These are phyloP conservation scores for Grosmannia huntii DNA, from an alignment of 2,329 filamentous ascomycete species.

Conservation along the genomic window DNA sequence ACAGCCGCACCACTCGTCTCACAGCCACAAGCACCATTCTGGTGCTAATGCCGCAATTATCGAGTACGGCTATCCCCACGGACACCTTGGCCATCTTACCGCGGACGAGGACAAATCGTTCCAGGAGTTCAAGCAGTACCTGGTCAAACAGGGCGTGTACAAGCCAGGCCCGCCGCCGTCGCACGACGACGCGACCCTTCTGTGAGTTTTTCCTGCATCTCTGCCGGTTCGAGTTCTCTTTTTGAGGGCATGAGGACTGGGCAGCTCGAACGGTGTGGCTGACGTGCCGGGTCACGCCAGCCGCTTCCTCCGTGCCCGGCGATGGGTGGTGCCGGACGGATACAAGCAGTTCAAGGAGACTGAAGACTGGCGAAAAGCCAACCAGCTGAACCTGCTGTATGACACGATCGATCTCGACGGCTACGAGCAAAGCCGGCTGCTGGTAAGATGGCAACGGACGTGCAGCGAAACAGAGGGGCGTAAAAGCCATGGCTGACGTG, in stretches of 20 bases:
- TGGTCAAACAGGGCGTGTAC: slow-evolving; percentile 53
- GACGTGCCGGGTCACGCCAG: slow-evolving; percentile 27
- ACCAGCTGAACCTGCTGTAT: slow-evolving; percentile 68
- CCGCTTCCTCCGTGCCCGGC: slow-evolving; percentile 74
- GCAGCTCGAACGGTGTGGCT: neutral
- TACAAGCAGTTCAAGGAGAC: slow-evolving; percentile 77
- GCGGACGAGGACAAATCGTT: slow-evolving; percentile 55
- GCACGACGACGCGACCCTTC: slow-evolving; percentile 61
- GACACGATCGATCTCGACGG: slow-evolving; percentile 74
- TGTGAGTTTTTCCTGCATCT: slow-evolving; percentile 33
- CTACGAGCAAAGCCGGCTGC: slow-evolving; percentile 64
- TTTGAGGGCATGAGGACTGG: neutral
- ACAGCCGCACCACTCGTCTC: neutral
- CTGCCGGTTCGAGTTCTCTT: neutral
- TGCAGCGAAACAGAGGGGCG: neutral
- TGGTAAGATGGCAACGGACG: slow-evolving; percentile 38
- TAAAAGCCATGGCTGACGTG: slow-evolving; percentile 3
- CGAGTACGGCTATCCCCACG: slow-evolving; percentile 49
- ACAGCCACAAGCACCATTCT: neutral
- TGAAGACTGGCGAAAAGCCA: slow-evolving; percentile 73
- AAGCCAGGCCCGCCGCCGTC: slow-evolving; percentile 42
- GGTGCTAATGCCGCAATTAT: slow-evolving; percentile 11
- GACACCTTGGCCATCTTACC: slow-evolving; percentile 70
- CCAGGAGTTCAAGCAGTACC: slow-evolving; percentile 55
- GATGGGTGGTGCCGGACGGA: slow-evolving; percentile 66